Evolutionary conservation across 257 asterid genomes (phyloP), one percentile per base, ranked within the genome.

Genomic region (Schizonepeta tenuifolia): DNA sequence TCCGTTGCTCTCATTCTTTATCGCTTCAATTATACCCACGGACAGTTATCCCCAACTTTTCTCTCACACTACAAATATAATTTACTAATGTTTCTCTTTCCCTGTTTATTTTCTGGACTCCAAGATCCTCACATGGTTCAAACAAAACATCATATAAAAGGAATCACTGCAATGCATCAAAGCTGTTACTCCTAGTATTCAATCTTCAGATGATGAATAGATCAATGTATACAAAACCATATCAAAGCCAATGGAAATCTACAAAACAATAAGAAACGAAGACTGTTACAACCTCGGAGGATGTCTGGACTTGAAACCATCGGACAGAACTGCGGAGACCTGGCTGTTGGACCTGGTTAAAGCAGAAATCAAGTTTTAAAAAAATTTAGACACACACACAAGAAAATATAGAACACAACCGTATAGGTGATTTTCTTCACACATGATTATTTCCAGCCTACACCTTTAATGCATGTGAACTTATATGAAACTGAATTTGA

Each of bases 241-340:
- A 41, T 41, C 55, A 64, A 46, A 33, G 11, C 36, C 35, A 21
- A 43, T 21, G 61, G 51, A 55, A 46, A 62, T 40, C 53, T 22
- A 2, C 13, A 28, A 72, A 49, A 14, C 21, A 38, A 47, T 3
- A 22, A 6, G 22, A 69, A 12, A 28, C 14, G 41, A 20, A 36
- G 26, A 63, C n/a, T 54, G 77, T 80, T 83, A 87, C 93, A 63
- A 84, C 78, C 81, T 86, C 87, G 21, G 96, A 85, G 38, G 97
- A 83, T 65, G 92, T 86, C 83, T 89, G 96, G 75, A 92, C 84
- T 86, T 92, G 97, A 75, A 92, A 87, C 96, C 96, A 89, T 46
- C 97, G 97, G 14, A 92, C 90, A 18, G 96, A 88, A 67, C 80
- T 82, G 75, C 82, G 61, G 56, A 86, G 75, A 64, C 76, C 83